Conservation (phyloP, 805 yeast species). For the Saccharomycopsis microspora region DNA sequence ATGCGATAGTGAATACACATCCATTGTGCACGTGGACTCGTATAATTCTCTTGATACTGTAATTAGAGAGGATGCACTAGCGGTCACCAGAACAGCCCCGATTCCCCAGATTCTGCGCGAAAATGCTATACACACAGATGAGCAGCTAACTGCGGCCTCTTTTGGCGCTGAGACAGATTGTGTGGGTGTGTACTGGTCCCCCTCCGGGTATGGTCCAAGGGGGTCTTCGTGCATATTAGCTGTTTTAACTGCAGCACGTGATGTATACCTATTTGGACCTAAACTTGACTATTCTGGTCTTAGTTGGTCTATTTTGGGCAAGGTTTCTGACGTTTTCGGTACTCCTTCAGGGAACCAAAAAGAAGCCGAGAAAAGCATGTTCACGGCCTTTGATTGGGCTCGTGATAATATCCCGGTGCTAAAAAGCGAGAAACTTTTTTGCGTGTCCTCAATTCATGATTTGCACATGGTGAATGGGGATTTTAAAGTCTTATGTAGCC, state of each 20-base stretch:
- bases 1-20: neutral
- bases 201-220: neutral
- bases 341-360: neutral
- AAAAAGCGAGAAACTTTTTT: too few species aligned
- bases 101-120: neutral
- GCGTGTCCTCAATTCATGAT: too few species aligned
- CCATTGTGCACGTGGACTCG: neutral
- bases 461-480: too few species aligned
- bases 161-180: constrained; percentile 1
- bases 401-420: too few species aligned
- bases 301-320: constrained; percentile 1
- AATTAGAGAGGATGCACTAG: neutral
- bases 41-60: neutral
- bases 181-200: constrained; percentile 5
- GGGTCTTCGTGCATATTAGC: neutral
- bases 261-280: constrained; percentile 5
- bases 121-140: neutral
- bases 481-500: too few species aligned
- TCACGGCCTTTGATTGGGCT: constrained; percentile 6
- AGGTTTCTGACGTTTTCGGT: neutral
- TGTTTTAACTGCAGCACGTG: constrained; percentile 6
- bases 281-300: neutral
- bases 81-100: neutral
- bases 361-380: neutral
- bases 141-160: neutral